Evolutionary conservation across 495 filamentous ascomycete species (phyloP).

Genomic region (Xylaria flabelliformis): DNA sequence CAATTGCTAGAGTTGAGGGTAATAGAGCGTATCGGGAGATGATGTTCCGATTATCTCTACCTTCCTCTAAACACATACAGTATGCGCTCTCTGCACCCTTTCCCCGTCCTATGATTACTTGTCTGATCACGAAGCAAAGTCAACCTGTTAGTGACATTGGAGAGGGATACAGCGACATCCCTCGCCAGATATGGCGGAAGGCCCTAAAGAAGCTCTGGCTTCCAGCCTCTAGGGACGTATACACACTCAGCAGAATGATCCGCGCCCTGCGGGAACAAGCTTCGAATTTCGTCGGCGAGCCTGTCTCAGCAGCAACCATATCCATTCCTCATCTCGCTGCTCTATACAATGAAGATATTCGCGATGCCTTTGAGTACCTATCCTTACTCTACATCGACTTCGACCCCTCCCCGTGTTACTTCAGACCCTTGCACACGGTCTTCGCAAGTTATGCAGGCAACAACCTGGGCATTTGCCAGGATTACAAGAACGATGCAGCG

Average conservation of each 20-base stretch:
- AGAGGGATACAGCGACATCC: background rate
- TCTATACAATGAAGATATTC: conserved; percentile 28
- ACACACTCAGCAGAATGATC: conserved; percentile 29
- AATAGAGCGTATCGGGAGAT: conserved; percentile 23
- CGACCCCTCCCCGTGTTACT: conserved; percentile 4
- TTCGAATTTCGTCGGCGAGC: conserved; percentile 24
- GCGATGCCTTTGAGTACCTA: conserved; percentile 29
- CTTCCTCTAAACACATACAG: conserved; percentile 21
- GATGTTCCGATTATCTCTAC: conserved; percentile 26
- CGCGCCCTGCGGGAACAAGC: conserved; percentile 19
- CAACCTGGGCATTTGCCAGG: conserved; percentile 18
- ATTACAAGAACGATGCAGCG: conserved; percentile 26
- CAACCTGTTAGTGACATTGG: background rate
- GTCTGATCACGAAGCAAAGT: background rate
- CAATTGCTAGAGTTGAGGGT: conserved; percentile 22
- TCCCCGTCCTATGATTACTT: background rate
- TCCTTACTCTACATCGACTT: conserved; percentile 22
- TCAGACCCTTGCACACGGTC: background rate
- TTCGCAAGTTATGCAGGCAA: conserved; percentile 27
- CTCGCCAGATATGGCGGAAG: conserved; percentile 12
- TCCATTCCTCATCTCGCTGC: conserved; percentile 30
- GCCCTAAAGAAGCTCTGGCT: conserved; percentile 23
- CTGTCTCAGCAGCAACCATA: conserved; percentile 26
- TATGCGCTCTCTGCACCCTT: background rate
- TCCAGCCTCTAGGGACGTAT: conserved; percentile 27